Evolutionary conservation across 768 basidiomycete genomes (phyloP), one percentile per base, ranked within the genome.

Genomic region (Tremella fuciformis): DNA sequence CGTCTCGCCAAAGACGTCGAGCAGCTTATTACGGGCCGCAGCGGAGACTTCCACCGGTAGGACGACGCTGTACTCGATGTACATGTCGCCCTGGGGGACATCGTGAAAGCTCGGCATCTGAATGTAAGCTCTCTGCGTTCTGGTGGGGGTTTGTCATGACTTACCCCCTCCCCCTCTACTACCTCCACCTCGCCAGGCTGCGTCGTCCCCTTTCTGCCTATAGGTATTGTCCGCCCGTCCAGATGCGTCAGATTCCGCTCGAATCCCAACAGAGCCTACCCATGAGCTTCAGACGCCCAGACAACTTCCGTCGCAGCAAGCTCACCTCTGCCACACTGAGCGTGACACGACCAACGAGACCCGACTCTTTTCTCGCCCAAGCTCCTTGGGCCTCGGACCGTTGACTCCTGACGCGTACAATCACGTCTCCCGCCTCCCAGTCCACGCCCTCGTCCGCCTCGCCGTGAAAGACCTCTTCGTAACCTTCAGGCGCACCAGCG

Each of bases 401-500:
- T 77, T 83, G 83, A 69, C 87, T 92, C 64, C 87, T 80, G 15
- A 98, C 86, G 51, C 91, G 81, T 48, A 98, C 80, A 38, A 98
- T 81, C 50, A 99, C 84, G 78, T 99, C 93, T 8, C 96, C 96
- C 6, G 96, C 80, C 70, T 94, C 92, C 88, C 88, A 96, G 66
- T 98, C 96, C 2, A 91, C 90, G 56, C 82, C 88, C 79, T 99
- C 93, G 74, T 98, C 96, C 46, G 89, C 88, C 75, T 97, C 93
- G n/a, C 91, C 91, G 67, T 96, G 90, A 59, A 92, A 97, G 0
- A 93, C 82, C 38, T 93, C 84, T 75, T 99, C 90, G 69, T 89
- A 86, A 0, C 89, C 91, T 71, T 99, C 96, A 0, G 93, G 89
- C 80, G 89, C 88, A 16, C 96, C 96, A 3, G 85, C 83, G 13